phyloP scores from a whole-genome alignment of 1,139 yeast species.

The Debaryomyces robertsiae region DNA sequence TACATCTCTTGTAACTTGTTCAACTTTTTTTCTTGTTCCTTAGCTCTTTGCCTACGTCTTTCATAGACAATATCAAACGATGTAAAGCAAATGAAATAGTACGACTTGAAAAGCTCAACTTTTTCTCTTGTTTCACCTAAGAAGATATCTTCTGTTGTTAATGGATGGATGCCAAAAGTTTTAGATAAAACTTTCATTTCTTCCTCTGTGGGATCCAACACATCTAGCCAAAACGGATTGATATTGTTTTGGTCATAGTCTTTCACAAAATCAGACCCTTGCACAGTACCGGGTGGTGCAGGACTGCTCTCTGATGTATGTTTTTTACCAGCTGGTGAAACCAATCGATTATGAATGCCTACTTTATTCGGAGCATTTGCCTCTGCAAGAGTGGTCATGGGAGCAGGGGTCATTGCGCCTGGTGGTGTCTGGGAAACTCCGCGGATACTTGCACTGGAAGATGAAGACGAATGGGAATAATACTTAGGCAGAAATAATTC shows the following conservation, averaged over 20 bases:
- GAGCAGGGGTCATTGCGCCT: constrained; percentile 1
- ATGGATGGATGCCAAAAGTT: constrained; percentile 82
- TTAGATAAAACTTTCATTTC: constrained; percentile 93
- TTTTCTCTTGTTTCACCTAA: constrained; percentile 94
- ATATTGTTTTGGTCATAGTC: constrained; percentile 8
- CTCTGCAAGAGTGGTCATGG: constrained; percentile 3
- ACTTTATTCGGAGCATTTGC: constrained; percentile 2
- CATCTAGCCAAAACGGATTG: constrained; percentile 87
- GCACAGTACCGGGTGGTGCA: constrained; percentile 18
- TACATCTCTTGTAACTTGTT: constrained; percentile 44
- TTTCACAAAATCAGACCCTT: constrained; percentile 17
- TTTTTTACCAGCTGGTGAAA: neutral
- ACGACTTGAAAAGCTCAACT: constrained; percentile 86
- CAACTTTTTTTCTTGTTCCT: constrained; percentile 44
- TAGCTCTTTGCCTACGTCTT: constrained; percentile 52
- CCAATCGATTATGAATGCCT: neutral
- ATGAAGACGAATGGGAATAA: constrained; percentile 17
- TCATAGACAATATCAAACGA: constrained; percentile 87
- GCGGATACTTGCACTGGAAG: constrained; percentile 13
- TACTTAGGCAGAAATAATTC: constrained; percentile 35
- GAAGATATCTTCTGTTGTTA: constrained; percentile 93
- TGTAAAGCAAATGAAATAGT: constrained; percentile 90
- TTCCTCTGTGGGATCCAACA: constrained; percentile 89
- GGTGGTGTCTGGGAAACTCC: constrained; percentile 4
- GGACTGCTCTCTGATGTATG: constrained; percentile 11